Percentiles rank a stretch among this genome's conserved stretches.
Conservation (phyloP, 495 filamentous ascomycete genomes). For the Sordaria brevicollis region DNA sequence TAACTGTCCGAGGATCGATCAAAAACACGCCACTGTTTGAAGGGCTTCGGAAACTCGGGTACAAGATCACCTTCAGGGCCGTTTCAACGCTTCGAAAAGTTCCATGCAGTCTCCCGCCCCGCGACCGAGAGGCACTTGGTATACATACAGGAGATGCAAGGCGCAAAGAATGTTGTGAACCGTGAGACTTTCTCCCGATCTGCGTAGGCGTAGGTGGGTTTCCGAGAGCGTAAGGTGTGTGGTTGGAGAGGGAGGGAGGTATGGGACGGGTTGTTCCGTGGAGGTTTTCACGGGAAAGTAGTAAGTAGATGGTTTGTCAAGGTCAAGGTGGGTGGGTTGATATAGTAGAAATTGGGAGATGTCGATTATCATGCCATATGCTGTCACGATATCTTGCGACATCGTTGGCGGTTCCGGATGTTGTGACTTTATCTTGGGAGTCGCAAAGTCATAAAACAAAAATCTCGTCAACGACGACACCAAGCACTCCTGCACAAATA, state of each 20-base stretch:
- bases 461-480: too few relatives aligned
- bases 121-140: neutral
- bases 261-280: neutral
- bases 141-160: neutral
- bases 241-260: neutral
- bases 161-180: neutral
- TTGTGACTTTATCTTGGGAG: too few relatives aligned
- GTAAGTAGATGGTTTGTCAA: too few relatives aligned
- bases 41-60: neutral
- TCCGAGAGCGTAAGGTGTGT: too few relatives aligned
- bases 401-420: too few relatives aligned
- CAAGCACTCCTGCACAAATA: too few relatives aligned
- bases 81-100: neutral
- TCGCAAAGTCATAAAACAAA: too few relatives aligned
- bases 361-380: too few relatives aligned
- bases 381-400: too few relatives aligned
- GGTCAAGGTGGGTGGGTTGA: neutral
- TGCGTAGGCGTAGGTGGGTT: neutral
- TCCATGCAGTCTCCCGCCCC: neutral
- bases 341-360: too few relatives aligned
- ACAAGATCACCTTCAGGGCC: neutral
- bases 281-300: neutral
- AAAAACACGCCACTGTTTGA: too few relatives aligned
- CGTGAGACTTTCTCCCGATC: neutral
- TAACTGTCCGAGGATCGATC: too few relatives aligned